A percentile compares a stretch with the other conserved stretches of the same genome.
These are phyloP conservation scores for Pythium dissotocum DNA, from an alignment of 352 stramenopile species.

Conservation along the genomic window DNA sequence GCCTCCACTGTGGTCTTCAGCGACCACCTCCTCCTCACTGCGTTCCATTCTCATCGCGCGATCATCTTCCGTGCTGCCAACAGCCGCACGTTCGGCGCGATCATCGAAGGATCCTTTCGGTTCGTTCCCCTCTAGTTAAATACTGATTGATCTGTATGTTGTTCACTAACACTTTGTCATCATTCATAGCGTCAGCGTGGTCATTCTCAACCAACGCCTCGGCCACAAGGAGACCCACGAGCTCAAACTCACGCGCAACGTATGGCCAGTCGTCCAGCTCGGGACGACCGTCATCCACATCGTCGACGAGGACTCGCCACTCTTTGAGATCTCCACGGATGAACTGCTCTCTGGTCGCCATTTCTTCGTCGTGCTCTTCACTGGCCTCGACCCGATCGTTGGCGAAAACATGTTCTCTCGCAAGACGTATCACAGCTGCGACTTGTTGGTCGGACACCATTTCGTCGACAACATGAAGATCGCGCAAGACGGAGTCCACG, in stretches of 20 bases:
- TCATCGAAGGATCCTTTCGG: constrained; percentile 64
- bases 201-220: constrained; percentile 48
- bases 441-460: constrained; percentile 58
- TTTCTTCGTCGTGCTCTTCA: constrained; percentile 64
- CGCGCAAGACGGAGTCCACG: constrained; percentile 47
- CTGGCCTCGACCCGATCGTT: constrained; percentile 50
- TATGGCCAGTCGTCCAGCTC: constrained; percentile 65
- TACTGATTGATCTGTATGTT: neutral
- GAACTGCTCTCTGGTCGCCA: constrained; percentile 49
- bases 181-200: constrained; percentile 54
- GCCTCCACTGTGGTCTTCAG: constrained; percentile 52
- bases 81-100: constrained; percentile 47
- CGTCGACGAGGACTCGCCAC: constrained; percentile 53
- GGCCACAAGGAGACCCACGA: constrained; percentile 53
- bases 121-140: constrained; percentile 12
- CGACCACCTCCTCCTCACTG: constrained; percentile 46
- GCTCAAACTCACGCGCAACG: constrained; percentile 54
- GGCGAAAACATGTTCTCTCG: constrained; percentile 60
- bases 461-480: constrained; percentile 69
- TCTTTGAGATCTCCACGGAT: constrained; percentile 43
- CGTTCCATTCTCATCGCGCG: constrained; percentile 49
- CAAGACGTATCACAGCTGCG: constrained; percentile 61
- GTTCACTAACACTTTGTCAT: neutral
- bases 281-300: constrained; percentile 56
- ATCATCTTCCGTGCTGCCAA: constrained; percentile 66